Conservation (phyloP, 163 green algal genomes). For the Chlamydomonas reinhardtii region DNA sequence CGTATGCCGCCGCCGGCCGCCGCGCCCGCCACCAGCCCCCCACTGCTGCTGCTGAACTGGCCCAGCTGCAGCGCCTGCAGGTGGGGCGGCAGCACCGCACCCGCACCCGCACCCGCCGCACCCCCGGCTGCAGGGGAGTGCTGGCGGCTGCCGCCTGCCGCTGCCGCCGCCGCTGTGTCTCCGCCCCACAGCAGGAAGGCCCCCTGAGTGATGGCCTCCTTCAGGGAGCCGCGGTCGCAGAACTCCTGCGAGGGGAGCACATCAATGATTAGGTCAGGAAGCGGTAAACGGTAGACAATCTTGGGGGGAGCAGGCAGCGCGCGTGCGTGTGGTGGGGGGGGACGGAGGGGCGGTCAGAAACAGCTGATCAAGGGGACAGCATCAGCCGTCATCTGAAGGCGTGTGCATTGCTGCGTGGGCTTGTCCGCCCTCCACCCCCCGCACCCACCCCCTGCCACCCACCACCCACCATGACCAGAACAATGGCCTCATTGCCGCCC, state of each 20-base stretch:
- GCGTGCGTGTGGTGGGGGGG: background rate
- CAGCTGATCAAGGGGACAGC: no score
- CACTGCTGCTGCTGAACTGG: background rate
- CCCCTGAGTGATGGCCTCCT: constrained; percentile 30
- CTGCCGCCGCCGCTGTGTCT: background rate
- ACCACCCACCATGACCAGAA: constrained; percentile 41
- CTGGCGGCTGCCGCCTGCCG: no score
- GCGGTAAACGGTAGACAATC: background rate
- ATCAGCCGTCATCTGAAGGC: no score
- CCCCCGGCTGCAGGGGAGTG: no score
- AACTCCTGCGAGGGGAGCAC: constrained; percentile 5
- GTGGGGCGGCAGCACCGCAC: background rate
- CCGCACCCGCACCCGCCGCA: no score
- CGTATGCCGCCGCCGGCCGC: background rate
- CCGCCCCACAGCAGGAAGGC: background rate
- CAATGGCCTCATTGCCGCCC: constrained; percentile 40
- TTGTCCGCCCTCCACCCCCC: no score
- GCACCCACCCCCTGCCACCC: no score
- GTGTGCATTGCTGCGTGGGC: no score
- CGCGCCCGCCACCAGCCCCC: background rate
- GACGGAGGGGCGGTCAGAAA: no score
- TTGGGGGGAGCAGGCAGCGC: background rate
- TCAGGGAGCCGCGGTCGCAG: constrained; percentile 26
- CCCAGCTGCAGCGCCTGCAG: background rate
- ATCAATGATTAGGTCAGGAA: no score